Evolutionary conservation across 495 filamentous ascomycete genomes (phyloP).

Genomic region (Xylaria sp.): DNA sequence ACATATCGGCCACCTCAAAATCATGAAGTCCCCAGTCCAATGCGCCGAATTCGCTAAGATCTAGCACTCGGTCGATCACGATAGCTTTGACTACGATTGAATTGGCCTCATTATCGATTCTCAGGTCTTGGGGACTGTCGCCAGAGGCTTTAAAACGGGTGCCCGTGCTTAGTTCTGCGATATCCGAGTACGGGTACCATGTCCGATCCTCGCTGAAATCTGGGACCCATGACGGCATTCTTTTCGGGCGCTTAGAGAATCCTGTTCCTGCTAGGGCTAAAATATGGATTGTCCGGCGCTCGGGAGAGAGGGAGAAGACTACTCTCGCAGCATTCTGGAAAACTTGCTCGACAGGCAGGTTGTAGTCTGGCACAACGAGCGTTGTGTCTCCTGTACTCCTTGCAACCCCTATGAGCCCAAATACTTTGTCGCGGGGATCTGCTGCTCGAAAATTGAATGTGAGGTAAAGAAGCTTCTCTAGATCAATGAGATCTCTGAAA

Average conservation of each 20-base stretch:
- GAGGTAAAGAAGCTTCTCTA: conserved; percentile 8
- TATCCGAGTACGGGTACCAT: neutral
- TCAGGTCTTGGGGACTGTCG: neutral
- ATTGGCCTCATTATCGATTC: neutral
- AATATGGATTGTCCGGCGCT: conserved; percentile 3
- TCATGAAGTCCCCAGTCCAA: conserved; percentile 16
- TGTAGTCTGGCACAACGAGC: neutral
- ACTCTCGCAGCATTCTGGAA: conserved; percentile 4
- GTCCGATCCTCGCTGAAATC: conserved; percentile 1
- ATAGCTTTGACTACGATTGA: conserved; percentile 15
- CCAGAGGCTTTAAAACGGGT: neutral
- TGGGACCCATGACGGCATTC: conserved; percentile 1
- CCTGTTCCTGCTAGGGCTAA: conserved; percentile 8
- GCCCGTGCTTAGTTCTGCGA: neutral
- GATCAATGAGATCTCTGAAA: neutral
- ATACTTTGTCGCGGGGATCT: conserved; percentile 16
- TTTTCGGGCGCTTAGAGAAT: neutral
- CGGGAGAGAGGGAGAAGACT: neutral
- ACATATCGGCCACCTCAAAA: neutral
- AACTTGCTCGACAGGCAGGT: conserved; percentile 9
- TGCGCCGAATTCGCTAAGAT: conserved; percentile 9
- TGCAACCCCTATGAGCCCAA: neutral
- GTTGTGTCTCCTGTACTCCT: neutral
- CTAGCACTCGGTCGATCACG: neutral
- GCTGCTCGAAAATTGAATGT: conserved; percentile 5